Percentiles rank a stretch among this genome's conserved stretches.
Conservation (phyloP, 2,329 filamentous ascomycete genomes). For the Leptodontidium sp. region DNA sequence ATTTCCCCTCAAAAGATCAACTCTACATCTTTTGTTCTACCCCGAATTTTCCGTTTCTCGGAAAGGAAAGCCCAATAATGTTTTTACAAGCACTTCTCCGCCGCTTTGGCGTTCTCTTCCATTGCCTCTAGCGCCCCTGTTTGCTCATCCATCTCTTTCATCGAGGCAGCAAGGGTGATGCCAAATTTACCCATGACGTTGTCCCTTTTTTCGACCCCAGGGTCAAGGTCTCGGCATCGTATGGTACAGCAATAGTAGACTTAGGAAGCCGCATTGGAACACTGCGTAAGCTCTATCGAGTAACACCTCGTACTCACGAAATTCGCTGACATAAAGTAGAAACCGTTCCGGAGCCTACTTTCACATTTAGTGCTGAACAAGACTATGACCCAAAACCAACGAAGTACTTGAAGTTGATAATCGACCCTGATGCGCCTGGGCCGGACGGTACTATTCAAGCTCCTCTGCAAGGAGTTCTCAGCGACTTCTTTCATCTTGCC, state of each 20-base stretch:
- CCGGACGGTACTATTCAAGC: constrained; percentile 4
- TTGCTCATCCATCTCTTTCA: not conserved
- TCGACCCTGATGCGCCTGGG: constrained; percentile 11
- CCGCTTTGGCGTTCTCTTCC: not conserved
- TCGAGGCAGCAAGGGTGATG: constrained; percentile 8
- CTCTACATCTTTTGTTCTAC: not conserved
- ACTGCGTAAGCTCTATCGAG: not conserved
- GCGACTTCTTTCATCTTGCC: constrained; percentile 12
- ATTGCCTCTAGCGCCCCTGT: not conserved
- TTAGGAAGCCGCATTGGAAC: not conserved
- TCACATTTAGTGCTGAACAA: constrained; percentile 6
- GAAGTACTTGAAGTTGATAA: constrained; percentile 12
- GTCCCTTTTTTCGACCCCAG: not conserved
- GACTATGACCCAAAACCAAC: constrained; percentile 5
- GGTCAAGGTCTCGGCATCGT: not conserved
- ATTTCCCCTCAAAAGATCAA: not conserved
- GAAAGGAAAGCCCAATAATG: not conserved
- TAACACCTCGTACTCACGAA: not conserved
- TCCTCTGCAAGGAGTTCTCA: not conserved
- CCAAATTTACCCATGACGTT: not conserved
- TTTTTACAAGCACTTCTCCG: not conserved
- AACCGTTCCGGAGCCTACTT: not conserved
- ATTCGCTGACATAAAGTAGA: not conserved
- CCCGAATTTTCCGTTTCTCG: not conserved
- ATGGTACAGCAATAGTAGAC: not conserved